phyloP scores from a whole-genome alignment of 192 early-diverging fungal species.

The Borealophlyctis nickersoniae region DNA sequence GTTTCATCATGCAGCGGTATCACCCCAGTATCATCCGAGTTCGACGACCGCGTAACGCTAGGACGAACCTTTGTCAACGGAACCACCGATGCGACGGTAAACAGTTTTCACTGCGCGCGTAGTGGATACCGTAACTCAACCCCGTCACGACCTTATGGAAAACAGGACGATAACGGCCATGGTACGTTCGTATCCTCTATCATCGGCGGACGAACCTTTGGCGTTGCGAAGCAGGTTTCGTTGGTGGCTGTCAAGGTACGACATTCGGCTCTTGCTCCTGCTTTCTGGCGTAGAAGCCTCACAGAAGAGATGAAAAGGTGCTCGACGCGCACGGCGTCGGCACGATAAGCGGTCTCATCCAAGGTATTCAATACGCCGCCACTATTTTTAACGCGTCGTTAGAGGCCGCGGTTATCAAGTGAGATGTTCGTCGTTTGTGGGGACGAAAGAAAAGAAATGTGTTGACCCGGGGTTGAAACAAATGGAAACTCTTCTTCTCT shows the following conservation, averaged over 20 bases:
- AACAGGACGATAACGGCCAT: slow-evolving; percentile 38
- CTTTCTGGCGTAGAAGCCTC: not conserved
- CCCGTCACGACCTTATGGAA: no score
- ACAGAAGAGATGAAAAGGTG: slow-evolving; percentile 32
- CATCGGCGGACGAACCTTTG: slow-evolving; percentile 50
- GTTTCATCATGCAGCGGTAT: no score
- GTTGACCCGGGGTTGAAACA: no score
- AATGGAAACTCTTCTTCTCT: not conserved
- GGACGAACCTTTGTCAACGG: slow-evolving; percentile 40
- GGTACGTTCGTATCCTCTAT: slow-evolving; percentile 42
- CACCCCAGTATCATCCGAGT: slow-evolving; percentile 49
- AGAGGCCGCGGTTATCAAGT: not conserved
- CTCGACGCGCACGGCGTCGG: slow-evolving; percentile 53
- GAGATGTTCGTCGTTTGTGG: not conserved
- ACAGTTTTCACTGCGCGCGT: no score
- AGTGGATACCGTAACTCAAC: no score
- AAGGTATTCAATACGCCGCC: slow-evolving; percentile 48
- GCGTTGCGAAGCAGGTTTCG: slow-evolving; percentile 63
- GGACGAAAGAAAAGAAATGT: slow-evolving; percentile 10
- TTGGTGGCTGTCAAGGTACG: slow-evolving; percentile 43
- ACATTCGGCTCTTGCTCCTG: not conserved
- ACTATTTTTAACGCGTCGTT: slow-evolving; percentile 1
- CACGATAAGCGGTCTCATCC: slow-evolving; percentile 45
- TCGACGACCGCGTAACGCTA: slow-evolving; percentile 74
- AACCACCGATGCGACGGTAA: not conserved